These are phyloP conservation scores for Wickerhamiella siamensis DNA, from an alignment of 805 yeast genomes.

Conservation along the genomic window DNA sequence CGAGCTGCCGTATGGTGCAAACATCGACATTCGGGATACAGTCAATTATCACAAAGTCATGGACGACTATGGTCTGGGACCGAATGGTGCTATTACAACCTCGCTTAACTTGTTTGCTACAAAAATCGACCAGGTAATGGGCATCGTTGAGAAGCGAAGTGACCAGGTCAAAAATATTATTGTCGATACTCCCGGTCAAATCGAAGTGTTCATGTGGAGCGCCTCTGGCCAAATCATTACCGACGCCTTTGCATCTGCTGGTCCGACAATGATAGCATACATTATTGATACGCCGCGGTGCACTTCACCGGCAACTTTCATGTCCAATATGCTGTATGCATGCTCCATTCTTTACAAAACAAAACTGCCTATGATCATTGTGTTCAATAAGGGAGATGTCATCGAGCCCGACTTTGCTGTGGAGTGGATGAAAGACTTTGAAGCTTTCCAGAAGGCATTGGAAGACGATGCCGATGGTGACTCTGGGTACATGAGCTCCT, in stretches of 20 bases:
- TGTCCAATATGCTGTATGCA: slow-evolving; percentile 96
- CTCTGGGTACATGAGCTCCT: slow-evolving; percentile 86
- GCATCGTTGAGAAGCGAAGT: slow-evolving; percentile 65
- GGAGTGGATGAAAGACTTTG: slow-evolving; percentile 97
- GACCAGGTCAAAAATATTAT: slow-evolving; percentile 48
- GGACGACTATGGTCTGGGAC: slow-evolving; percentile 89
- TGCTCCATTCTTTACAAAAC: slow-evolving; percentile 94
- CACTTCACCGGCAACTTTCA: slow-evolving; percentile 87
- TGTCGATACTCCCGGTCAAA: slow-evolving; percentile 97
- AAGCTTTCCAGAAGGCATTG: slow-evolving; percentile 71
- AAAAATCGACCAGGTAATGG: slow-evolving; percentile 88
- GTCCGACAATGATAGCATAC: slow-evolving; percentile 92
- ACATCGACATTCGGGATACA: slow-evolving; percentile 92
- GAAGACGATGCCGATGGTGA: slow-evolving; percentile 49
- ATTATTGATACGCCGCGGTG: slow-evolving; percentile 94
- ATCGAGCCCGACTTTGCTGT: slow-evolving; percentile 72
- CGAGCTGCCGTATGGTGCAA: slow-evolving; percentile 84
- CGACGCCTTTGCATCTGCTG: slow-evolving; percentile 88
- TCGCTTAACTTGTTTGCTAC: slow-evolving; percentile 85
- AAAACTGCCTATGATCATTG: slow-evolving; percentile 90
- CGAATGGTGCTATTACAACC: slow-evolving; percentile 97
- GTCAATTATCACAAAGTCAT: slow-evolving; percentile 90
- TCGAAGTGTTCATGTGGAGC: slow-evolving; percentile 96
- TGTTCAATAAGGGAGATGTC: slow-evolving; percentile 89
- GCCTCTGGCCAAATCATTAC: slow-evolving; percentile 95